Base-by-base conservation (phyloP, 768 basidiomycete species). In the Mycena vulgaris region DNA sequence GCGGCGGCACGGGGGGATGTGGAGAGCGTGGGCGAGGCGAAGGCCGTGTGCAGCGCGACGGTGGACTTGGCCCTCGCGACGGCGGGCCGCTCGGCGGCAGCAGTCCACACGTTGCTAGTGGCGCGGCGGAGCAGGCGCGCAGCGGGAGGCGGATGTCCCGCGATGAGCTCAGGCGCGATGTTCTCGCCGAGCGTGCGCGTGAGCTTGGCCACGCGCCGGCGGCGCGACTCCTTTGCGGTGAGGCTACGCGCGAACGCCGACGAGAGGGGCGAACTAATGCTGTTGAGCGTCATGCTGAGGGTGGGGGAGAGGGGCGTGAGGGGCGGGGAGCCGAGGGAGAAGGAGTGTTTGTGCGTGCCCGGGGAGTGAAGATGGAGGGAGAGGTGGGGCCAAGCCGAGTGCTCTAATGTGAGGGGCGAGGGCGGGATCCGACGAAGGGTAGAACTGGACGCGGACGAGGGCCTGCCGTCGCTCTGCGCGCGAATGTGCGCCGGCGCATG, bases 151-250 rank as follows among this genome's bases (percentile, higher is more conserved):
- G 49, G 61, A 5, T 23, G 19, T 2, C n/a, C 49, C 19, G 28
- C 19, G 35, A 62, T 35, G 58, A 70, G 51, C 27, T 66, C 69
- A 9, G 69, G 69, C 8, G 69, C 59, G 63, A 70, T 52, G 59
- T 70, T 70, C 39, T 70, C 69, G 31, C 53, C 59, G 33, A 65
- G 64, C 27, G 64, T 66, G 51, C 64, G 69, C 33, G 69, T 14
- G 63, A 70, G 57, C 57, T 70, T 70, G n/a, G 63, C 35, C 52
- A 2, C 67, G 56, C 6, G 75, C 60, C 62, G 65, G 70, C 21
- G 57, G 56, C 23, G 77, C 61, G 17, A 5, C 66, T 31, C 63
- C 30, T 59, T 66, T 10, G 40, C 13, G 28, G 37, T 28, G 19
- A 28, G 42, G 47, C 47, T 31, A 49, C 51, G 51, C 39, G 39